Evolutionary conservation across 2,329 filamentous ascomycete species (phyloP).

Genomic region (Didymosphaeria variabile): DNA sequence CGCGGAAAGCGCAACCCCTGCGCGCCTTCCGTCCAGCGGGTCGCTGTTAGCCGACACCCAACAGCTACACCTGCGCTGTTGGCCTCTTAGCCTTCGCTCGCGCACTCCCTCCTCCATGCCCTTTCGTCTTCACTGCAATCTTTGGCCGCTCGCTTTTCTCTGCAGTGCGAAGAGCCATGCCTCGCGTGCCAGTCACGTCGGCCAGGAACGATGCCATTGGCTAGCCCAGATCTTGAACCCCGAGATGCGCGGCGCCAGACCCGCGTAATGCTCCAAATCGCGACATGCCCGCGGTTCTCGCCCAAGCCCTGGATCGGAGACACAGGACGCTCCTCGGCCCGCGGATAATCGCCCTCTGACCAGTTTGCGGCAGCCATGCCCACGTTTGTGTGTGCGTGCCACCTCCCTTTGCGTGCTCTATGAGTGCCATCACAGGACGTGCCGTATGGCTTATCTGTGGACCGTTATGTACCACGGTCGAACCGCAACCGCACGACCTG

Average conservation of each 20-base stretch:
- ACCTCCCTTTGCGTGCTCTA: neutral
- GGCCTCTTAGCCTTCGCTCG: slow-evolving; percentile 8
- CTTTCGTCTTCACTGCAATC: neutral
- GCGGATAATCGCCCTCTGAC: neutral
- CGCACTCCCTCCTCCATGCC: slow-evolving; percentile 1
- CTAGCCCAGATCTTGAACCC: slow-evolving; percentile 5
- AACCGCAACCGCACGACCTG: slow-evolving; percentile 8
- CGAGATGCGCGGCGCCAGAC: slow-evolving; percentile 12
- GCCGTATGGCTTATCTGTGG: neutral
- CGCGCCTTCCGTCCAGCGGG: neutral
- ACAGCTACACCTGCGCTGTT: slow-evolving; percentile 11
- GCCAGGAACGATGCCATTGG: neutral
- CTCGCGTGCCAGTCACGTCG: too few relatives aligned
- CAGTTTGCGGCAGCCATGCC: slow-evolving; percentile 6
- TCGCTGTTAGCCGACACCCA: slow-evolving; percentile 7
- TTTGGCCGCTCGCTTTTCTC: neutral
- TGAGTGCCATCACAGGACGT: slow-evolving; percentile 3
- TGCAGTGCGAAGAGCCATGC: neutral
- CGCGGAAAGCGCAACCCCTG: neutral
- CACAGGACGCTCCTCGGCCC: slow-evolving; percentile 4
- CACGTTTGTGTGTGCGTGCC: neutral
- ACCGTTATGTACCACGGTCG: slow-evolving; percentile 9
- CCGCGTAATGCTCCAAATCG: slow-evolving; percentile 13
- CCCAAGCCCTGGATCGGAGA: slow-evolving; percentile 10
- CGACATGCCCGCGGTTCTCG: neutral